Percentiles rank a stretch among this genome's conserved stretches.
phyloP scores from a whole-genome alignment of 169 alveolate species.

The Sarcocystis neurona region DNA sequence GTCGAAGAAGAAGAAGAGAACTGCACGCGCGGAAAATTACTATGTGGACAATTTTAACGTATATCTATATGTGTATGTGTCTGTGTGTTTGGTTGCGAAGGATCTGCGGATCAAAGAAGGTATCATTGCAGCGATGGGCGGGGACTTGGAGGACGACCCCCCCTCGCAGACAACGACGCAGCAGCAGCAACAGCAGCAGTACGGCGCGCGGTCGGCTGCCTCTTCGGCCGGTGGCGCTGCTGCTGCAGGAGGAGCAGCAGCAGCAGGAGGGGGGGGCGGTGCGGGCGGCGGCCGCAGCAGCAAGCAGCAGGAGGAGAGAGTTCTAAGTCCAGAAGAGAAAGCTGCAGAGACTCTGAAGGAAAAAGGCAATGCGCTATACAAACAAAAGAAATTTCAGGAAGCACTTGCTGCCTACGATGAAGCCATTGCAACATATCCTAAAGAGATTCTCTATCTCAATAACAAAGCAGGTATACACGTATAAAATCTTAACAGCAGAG shows the following conservation, averaged over 20 bases:
- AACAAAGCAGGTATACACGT: conserved; percentile 83
- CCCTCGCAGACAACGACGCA: background rate
- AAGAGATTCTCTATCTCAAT: conserved; percentile 82
- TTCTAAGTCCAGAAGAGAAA: conserved; percentile 75
- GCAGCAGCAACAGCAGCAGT: conserved; percentile 66
- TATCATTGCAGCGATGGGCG: conserved; percentile 52
- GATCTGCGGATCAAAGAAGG: conserved; percentile 66
- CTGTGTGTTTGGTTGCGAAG: background rate
- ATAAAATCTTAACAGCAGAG: background rate
- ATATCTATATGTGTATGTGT: too few relatives aligned
- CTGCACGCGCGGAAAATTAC: too few relatives aligned
- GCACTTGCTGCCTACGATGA: conserved; percentile 92
- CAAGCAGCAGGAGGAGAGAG: conserved; percentile 55
- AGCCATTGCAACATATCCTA: conserved; percentile 91
- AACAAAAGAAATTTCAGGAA: conserved; percentile 91
- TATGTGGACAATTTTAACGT: too few relatives aligned
- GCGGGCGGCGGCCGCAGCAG: too few relatives aligned
- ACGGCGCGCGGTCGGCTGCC: too few relatives aligned
- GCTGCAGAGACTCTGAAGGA: conserved; percentile 74
- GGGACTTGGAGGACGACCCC: conserved; percentile 55
- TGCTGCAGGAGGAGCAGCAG: background rate
- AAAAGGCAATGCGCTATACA: conserved; percentile 76
- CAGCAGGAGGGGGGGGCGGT: conserved; percentile 72
- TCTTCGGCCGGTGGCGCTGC: background rate
- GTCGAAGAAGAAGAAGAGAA: too few relatives aligned